phyloP scores from a whole-genome alignment of 768 basidiomycete species.

The Lactifluus piperatus region DNA sequence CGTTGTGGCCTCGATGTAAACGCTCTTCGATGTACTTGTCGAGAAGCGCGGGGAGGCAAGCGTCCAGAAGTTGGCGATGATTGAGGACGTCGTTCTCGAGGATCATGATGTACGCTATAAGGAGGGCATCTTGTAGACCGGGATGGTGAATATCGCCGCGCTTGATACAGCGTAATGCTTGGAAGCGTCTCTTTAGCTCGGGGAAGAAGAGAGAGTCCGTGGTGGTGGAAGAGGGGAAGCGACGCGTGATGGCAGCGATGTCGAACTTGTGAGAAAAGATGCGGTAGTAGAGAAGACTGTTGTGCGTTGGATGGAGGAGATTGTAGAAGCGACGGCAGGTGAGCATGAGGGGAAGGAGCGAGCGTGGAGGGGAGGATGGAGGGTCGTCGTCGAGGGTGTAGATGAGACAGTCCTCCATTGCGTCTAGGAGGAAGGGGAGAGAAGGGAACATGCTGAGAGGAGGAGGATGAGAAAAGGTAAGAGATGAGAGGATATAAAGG shows the following conservation, averaged over 20 bases:
- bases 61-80: conserved; percentile 1
- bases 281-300: conserved; percentile 60
- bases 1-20: conserved; percentile 3
- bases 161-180: conserved; percentile 8
- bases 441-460: not conserved
- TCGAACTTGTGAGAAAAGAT: conserved; percentile 69
- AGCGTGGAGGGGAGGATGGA: conserved; percentile 47
- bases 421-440: conserved; percentile 37
- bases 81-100: conserved; percentile 19
- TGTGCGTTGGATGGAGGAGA: conserved; percentile 41
- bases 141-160: conserved; percentile 2
- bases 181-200: conserved; percentile 15
- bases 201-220: conserved; percentile 39
- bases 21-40: conserved; percentile 3
- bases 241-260: conserved; percentile 36
- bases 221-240: conserved; percentile 37
- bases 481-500: conserved; percentile 14
- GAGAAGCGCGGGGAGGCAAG: conserved; percentile 7
- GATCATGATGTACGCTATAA: conserved; percentile 15
- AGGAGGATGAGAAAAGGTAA: not conserved
- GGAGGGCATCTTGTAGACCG: conserved; percentile 2
- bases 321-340: conserved; percentile 41
- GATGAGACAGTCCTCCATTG: conserved; percentile 69
- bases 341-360: conserved; percentile 44
- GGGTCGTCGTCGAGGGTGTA: conserved; percentile 38